Percentiles rank a stretch among this genome's conserved stretches.
Conservation (phyloP, 805 yeast genomes). For the Metschnikowia chrysomelidarum region DNA sequence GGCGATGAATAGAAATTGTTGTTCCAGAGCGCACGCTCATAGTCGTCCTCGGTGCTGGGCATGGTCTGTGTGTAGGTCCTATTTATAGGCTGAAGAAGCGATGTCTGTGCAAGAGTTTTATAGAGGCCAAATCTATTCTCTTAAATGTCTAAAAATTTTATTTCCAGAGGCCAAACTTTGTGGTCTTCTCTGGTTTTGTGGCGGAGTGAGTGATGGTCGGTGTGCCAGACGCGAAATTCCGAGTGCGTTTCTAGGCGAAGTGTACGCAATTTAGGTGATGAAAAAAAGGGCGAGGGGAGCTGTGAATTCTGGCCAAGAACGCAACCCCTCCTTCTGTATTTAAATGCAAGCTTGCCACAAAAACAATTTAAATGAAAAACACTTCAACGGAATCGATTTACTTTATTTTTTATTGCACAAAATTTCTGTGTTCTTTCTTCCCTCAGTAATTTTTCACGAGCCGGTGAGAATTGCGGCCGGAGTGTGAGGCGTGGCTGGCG, state of each 20-base stretch:
- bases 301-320: no score
- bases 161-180: neutral
- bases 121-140: neutral
- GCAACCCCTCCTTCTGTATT: no score
- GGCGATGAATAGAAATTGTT: conserved; percentile 34
- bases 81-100: neutral
- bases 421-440: no score
- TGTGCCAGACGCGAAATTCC: neutral
- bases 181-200: neutral
- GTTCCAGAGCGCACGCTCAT: conserved; percentile 34
- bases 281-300: conserved; percentile 3
- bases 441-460: no score
- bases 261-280: conserved; percentile 4
- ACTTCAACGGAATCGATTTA: no score
- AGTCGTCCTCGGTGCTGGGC: conserved; percentile 19
- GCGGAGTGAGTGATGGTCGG: neutral
- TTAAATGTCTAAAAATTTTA: no score
- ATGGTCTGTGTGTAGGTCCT: conserved; percentile 1
- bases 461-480: no score
- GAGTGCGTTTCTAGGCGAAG: conserved; percentile 4
- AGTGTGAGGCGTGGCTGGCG: no score
- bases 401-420: no score
- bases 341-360: no score
- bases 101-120: neutral
- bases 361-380: no score